Conservation (phyloP, 2,329 filamentous ascomycete genomes). For the Alternaria infectoria region DNA sequence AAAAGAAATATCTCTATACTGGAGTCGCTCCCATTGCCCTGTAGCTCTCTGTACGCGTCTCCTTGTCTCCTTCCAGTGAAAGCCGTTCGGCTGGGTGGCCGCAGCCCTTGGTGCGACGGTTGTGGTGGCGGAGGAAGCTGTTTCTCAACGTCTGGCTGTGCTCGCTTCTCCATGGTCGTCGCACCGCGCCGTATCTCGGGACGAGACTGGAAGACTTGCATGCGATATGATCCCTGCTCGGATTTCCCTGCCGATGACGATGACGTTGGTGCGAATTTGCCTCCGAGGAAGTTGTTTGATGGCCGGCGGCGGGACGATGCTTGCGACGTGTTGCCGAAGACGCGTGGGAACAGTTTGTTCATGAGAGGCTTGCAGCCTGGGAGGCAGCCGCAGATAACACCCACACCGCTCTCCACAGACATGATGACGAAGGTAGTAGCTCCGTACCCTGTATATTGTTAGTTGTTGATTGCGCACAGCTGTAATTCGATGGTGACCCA, state of each 20-base stretch:
- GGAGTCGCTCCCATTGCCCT: conserved; percentile 1
- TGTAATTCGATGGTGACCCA: conserved; percentile 3
- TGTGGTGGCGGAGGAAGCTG: neutral
- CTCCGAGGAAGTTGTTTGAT: conserved; percentile 1
- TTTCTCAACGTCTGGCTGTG: neutral
- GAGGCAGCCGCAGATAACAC: conserved; percentile 42
- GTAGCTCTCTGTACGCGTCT: conserved; percentile 1
- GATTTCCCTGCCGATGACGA: neutral
- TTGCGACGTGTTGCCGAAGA: conserved; percentile 28
- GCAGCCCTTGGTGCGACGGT: neutral
- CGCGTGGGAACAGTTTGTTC: conserved; percentile 29
- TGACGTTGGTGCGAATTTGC: neutral
- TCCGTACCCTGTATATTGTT: conserved; percentile 27
- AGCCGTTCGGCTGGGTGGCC: conserved; percentile 4
- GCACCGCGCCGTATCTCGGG: neutral
- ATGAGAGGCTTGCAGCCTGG: conserved; percentile 43
- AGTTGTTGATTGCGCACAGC: neutral
- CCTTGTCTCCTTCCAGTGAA: conserved; percentile 5
- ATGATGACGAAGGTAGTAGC: conserved; percentile 34
- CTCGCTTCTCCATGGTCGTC: neutral
- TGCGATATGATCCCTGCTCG: conserved; percentile 1
- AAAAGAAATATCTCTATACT: conserved; percentile 13
- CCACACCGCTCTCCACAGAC: conserved; percentile 35
- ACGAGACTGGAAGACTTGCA: neutral
- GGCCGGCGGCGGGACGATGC: conserved; percentile 11